Percentiles rank a stretch among this genome's conserved stretches.
Evolutionary conservation across 192 early-diverging fungal genomes (phyloP).

Genomic region (Lobosporangium transversale): DNA sequence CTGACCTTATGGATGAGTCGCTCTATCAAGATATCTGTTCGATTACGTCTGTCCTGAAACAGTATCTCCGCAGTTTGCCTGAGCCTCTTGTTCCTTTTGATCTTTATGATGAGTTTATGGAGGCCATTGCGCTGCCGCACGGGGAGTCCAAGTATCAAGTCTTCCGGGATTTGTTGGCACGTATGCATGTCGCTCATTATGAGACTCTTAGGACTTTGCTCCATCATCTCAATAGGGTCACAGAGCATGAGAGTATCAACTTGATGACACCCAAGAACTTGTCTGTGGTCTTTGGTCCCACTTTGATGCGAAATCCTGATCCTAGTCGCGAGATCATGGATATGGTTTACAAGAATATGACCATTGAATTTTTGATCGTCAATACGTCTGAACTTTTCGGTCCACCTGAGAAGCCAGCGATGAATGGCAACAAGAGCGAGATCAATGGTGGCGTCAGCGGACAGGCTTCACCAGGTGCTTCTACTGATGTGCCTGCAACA

Average conservation of each 20-base stretch:
- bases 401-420: background rate
- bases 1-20: constrained; percentile 60
- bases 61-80: constrained; percentile 81
- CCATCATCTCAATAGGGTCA: constrained; percentile 73
- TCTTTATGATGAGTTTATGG: constrained; percentile 74
- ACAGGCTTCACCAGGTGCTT: background rate
- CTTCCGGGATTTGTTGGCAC: constrained; percentile 57
- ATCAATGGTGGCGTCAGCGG: background rate
- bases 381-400: constrained; percentile 54
- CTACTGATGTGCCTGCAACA: background rate
- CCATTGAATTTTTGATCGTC: constrained; percentile 75
- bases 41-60: constrained; percentile 83
- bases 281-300: constrained; percentile 94
- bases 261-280: constrained; percentile 94
- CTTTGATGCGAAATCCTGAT: constrained; percentile 75
- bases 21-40: constrained; percentile 78
- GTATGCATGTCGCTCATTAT: constrained; percentile 72
- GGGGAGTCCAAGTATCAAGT: constrained; percentile 55
- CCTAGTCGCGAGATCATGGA: constrained; percentile 72
- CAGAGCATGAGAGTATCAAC: constrained; percentile 69
- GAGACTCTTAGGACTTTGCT: constrained; percentile 71
- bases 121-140: constrained; percentile 57
- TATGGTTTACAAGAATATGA: constrained; percentile 77
- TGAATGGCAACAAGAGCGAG: background rate
- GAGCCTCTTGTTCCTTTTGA: constrained; percentile 77